A percentile compares a stretch with the other conserved stretches of the same genome.
phyloP scores from a whole-genome alignment of 1,284 basidiomycete genomes.

The Tylopilus sp. region DNA sequence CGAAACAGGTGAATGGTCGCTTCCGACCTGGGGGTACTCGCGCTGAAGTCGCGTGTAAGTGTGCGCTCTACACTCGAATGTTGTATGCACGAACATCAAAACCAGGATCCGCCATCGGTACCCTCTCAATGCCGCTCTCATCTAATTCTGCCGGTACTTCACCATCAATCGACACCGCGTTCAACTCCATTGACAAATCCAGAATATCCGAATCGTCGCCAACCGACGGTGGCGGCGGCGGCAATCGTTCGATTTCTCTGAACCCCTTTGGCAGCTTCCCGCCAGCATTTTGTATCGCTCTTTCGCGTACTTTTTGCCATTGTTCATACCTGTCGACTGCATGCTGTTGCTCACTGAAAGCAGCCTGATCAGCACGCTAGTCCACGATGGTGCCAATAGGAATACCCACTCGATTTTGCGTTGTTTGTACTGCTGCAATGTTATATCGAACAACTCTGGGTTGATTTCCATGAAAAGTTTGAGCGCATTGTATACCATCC shows the following conservation, averaged over 20 bases:
- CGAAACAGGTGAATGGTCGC: constrained; percentile 53
- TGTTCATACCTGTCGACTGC: constrained; percentile 78
- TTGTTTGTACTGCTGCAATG: constrained; percentile 92
- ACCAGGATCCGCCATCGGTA: constrained; percentile 87
- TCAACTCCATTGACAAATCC: constrained; percentile 85
- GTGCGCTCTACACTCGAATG: constrained; percentile 17
- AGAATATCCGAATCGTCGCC: constrained; percentile 81
- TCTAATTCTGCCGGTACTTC: constrained; percentile 75
- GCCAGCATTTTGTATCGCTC: constrained; percentile 69
- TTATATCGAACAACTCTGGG: constrained; percentile 91
- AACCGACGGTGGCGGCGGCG: constrained; percentile 74
- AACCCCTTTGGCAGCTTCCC: constrained; percentile 67
- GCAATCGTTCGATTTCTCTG: constrained; percentile 62
- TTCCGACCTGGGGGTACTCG: constrained; percentile 59
- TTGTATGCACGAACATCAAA: constrained; percentile 65
- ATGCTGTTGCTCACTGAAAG: constrained; percentile 75
- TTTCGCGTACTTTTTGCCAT: constrained; percentile 79
- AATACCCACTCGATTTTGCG: constrained; percentile 74
- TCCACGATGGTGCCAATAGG: constrained; percentile 5
- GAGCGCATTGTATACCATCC: constrained; percentile 98
- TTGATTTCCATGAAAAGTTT: constrained; percentile 99
- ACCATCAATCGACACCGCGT: constrained; percentile 76
- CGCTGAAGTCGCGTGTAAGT: constrained; percentile 41
- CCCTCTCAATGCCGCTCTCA: constrained; percentile 79
- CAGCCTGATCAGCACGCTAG: constrained; percentile 11